Evolutionary conservation across 2,329 filamentous ascomycete genomes (phyloP).

Genomic region (Colletotrichum sp.): DNA sequence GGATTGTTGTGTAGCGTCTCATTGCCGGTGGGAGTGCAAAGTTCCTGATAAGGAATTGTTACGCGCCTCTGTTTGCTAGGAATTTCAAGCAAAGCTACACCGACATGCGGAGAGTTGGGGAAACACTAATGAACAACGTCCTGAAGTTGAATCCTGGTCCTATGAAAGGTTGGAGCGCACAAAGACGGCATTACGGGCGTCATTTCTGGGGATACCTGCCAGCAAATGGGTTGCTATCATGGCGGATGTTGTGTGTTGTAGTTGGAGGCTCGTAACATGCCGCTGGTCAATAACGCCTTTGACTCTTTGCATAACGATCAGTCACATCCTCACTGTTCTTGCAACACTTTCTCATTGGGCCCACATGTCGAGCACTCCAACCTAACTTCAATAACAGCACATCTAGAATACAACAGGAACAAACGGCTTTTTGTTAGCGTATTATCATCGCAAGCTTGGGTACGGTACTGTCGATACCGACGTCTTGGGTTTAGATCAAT

Average conservation of each 20-base stretch:
- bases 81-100: not conserved
- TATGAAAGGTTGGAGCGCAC: not conserved
- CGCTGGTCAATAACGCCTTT: not conserved
- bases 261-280: not conserved
- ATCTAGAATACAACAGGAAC: not conserved
- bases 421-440: not conserved
- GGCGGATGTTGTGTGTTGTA: not conserved
- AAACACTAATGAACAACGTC: not conserved
- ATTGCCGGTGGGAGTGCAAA: not conserved
- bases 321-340: not conserved
- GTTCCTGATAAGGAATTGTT: not conserved
- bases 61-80: not conserved
- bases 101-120: not conserved
- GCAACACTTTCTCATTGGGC: not conserved
- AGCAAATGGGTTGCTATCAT: not conserved
- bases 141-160: not conserved
- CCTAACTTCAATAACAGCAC: not conserved
- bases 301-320: not conserved
- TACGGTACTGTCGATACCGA: not conserved
- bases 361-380: not conserved
- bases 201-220: not conserved
- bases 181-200: not conserved
- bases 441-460: not conserved
- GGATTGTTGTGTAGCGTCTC: not conserved
- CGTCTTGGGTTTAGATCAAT: not conserved